Base-by-base conservation (phyloP, 2,329 filamentous ascomycete species). In the Ramularia collo-cygni region DNA sequence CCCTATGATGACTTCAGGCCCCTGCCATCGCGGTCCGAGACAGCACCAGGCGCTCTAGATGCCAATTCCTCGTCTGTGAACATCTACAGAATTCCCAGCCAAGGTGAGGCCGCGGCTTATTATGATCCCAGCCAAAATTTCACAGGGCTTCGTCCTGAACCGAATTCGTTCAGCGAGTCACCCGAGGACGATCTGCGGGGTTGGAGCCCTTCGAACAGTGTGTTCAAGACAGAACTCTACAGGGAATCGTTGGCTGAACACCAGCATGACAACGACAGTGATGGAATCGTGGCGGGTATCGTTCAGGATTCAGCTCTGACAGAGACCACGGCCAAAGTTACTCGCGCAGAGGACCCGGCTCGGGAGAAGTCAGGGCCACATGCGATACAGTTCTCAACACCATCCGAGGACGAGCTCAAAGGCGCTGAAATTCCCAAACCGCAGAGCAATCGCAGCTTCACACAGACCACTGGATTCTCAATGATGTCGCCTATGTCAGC, bases 81-180 rank as follows among this genome's bases (percentile, higher is more conserved):
- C 49, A 60, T 59, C 24, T 61, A 61, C 35, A 42, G 47, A 10
- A 50, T 58, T 13, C 53, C 57, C 6, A 58, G 53, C 21, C 50
- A 54, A n/a, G 59, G 58, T n/a, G 49, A 51, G 27, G 59, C 59
- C 8, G 56, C 55, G 3, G 47, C 51, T 19, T 62, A 61, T 38
- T 62, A 60, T 35, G 50, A 60, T 42, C 32, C 43, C 7, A 51
- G 37, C n/a, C 42, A 37, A 26, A 40, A 44, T 26, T 51, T 52
- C 28, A 43, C 50, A 4, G 51, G 50, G 42, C 24, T 48, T n/a
- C 41, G 31, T 29, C 34, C 40, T 8, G 14, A 30, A n/a, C 42
- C 36, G 14, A 21, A 17, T 16, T 30, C 21, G n/a, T 17, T 36
- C 17, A 12, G 19, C 14, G 10, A n/a, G 17, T 35, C 26, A 8